Base-by-base conservation (phyloP, 805 yeast species). In the Candida pseudoglaebosa region DNA sequence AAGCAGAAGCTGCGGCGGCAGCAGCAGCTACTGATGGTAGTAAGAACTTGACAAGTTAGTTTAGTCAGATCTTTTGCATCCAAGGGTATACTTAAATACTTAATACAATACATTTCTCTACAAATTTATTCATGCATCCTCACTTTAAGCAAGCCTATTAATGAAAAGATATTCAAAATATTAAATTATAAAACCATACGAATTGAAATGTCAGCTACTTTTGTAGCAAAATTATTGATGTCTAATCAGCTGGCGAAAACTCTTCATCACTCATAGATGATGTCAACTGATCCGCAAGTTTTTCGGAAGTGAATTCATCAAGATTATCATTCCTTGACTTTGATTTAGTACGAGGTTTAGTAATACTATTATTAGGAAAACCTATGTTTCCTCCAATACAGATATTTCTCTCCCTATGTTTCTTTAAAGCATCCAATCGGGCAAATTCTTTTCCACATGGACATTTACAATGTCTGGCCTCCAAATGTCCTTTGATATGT, bases 391-490 rank as follows among this genome's bases (percentile, higher is more conserved):
- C 95, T 15, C 95, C 95, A n/a, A 63, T 50, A 54, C 97, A 90
- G 28, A 88, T 87, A 64, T 80, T 78, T 48, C 95, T 73, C 33
- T 78, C 69, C 47, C 87, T 70, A 56, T 91, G 99, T 44, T 91
- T 75, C 48, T 78, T 79, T 57, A 90, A 66, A 0, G 96, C 96
- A 66, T 93, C 97, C 38, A 84, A 82, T 42, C 98, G 73, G 1
- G 91, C 81, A 64, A 93, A 93, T 45, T 81, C 82, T 62, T 90
- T 91, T n/a, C 97, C 96, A 65, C 99, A 95, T 0, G 84, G 84
- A 62, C 99, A 93, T 19, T 67, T 67, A 39, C 68, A 64, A 49
- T 75, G 82, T 19, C 81, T 73, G 44, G 81, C 80, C 37, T 79
- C 89, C 38, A 78, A 72, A 56, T 93, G 99, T 12, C 90, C 85